Evolutionary conservation across 768 basidiomycete species (phyloP).

Genomic region (Daedalea quercina): DNA sequence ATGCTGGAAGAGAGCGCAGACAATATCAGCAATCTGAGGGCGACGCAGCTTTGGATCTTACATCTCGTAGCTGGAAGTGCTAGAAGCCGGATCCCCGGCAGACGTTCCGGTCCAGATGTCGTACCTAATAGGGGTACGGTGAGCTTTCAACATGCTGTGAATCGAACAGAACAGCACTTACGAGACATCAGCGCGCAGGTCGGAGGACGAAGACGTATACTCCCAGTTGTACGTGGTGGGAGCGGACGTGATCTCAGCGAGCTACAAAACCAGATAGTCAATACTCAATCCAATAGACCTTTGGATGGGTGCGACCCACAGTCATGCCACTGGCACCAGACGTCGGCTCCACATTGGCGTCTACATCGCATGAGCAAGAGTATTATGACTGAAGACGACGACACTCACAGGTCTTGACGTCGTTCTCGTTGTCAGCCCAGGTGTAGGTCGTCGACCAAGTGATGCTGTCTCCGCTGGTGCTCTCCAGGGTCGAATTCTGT

Average conservation of each 20-base stretch:
- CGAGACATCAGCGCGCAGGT: slow-evolving; percentile 50
- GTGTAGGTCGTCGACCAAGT: slow-evolving; percentile 49
- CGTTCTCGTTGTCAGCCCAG: slow-evolving; percentile 44
- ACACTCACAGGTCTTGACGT: slow-evolving; percentile 49
- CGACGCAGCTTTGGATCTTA: slow-evolving; percentile 17
- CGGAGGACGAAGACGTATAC: slow-evolving; percentile 36
- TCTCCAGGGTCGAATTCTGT: slow-evolving; percentile 41
- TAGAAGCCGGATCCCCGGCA: slow-evolving; percentile 38
- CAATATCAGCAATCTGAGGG: not conserved
- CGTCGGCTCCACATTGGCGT: not conserved
- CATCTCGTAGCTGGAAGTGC: slow-evolving; percentile 48
- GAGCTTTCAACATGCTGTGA: not conserved
- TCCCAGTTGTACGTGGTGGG: slow-evolving; percentile 48
- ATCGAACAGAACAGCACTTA: too few relatives aligned
- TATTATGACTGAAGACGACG: not conserved
- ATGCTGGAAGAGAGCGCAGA: slow-evolving; percentile 29
- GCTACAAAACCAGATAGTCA: slow-evolving; percentile 18
- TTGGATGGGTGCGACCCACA: not conserved
- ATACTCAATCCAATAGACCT: not conserved
- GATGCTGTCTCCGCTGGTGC: slow-evolving; percentile 31
- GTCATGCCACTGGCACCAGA: not conserved
- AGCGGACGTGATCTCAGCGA: slow-evolving; percentile 34
- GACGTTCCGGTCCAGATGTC: slow-evolving; percentile 47
- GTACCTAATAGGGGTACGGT: slow-evolving; percentile 26
- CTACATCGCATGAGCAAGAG: not conserved